Base-by-base conservation (phyloP, 176 grass and related monocot genomes). In the Lolium perenne region DNA sequence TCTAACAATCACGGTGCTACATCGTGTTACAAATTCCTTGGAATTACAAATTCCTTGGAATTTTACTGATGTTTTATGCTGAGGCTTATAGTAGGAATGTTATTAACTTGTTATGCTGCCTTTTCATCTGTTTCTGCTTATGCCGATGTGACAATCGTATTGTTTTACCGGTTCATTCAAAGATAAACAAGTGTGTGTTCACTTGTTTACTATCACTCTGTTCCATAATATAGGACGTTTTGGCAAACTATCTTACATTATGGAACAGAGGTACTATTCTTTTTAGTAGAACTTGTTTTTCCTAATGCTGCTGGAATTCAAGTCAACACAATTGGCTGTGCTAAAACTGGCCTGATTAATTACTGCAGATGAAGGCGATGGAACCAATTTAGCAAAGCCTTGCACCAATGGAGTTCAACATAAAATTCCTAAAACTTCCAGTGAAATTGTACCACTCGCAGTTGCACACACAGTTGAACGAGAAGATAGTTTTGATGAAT, bases 401-500 rank as follows among this genome's bases (percentile, higher is more conserved):
- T 67, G 58, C 67, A 45, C 18, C 45, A 50, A 68, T 51, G 80
- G 43, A 61, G 76, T 40, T 75, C 76, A 76, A 51, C 65, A 56
- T 74, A 45, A 76, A 32, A 50, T 80, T 58, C 68, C 7, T 20
- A 67, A 57, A 48, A 35, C 56, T 68, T 82, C n/a, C 79, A 69
- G 60, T 82, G 71, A 68, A 83, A 67, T 48, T 32, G 60, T 15
- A 77, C 12, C 21, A 21, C 23, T 35, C 57, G 22, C 80, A 69
- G 80, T 48, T 77, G 38, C 20, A 35, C 60, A 74, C 67, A 59
- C 15, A 38, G 57, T 48, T 49, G 81, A 80, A 74, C 74, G n/a
- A 80, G 91, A 87, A 85, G 85, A 78, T 81, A 79, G 86, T 78
- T 54, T 81, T 68, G 70, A 80, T 68, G 91, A 90, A 49, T 86